Conservation (phyloP, 495 filamentous ascomycete genomes). For the Penicillium simplicissimum region DNA sequence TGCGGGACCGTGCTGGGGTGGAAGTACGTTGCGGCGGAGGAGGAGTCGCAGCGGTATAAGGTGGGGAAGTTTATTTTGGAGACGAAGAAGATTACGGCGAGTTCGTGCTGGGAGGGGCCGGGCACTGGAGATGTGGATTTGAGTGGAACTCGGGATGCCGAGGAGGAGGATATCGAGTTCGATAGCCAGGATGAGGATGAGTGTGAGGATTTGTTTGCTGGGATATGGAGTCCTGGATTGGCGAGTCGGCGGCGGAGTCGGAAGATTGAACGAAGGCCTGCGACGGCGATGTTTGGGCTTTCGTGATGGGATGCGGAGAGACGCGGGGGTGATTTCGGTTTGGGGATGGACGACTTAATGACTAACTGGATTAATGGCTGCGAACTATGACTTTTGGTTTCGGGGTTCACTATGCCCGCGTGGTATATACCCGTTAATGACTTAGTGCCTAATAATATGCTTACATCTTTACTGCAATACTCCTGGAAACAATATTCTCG, state of each 20-base stretch:
- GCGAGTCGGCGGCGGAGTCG: constrained; percentile 65
- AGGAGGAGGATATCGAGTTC: constrained; percentile 60
- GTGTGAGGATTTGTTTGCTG: constrained; percentile 89
- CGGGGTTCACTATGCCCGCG: no score
- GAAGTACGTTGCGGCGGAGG: constrained; percentile 89
- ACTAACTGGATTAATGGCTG: neutral
- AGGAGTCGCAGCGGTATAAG: constrained; percentile 84
- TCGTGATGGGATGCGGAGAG: constrained; percentile 16
- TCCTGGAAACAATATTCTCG: neutral
- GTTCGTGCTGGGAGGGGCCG: constrained; percentile 67
- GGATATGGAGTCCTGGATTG: constrained; percentile 74
- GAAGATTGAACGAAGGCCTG: constrained; percentile 38
- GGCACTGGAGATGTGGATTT: constrained; percentile 5
- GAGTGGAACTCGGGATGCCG: constrained; percentile 6
- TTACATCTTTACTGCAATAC: neutral
- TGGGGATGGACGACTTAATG: neutral
- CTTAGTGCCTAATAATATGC: neutral
- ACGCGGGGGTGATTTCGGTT: neutral
- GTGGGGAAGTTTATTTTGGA: constrained; percentile 97
- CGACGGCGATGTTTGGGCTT: constrained; percentile 31
- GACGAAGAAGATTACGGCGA: constrained; percentile 67
- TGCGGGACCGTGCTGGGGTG: constrained; percentile 77
- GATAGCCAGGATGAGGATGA: constrained; percentile 93
- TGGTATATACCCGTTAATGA: neutral
- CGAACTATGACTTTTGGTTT: neutral